Evolutionary conservation across 2,329 filamentous ascomycete genomes (phyloP).

Genomic region (Pezicula radicicola): DNA sequence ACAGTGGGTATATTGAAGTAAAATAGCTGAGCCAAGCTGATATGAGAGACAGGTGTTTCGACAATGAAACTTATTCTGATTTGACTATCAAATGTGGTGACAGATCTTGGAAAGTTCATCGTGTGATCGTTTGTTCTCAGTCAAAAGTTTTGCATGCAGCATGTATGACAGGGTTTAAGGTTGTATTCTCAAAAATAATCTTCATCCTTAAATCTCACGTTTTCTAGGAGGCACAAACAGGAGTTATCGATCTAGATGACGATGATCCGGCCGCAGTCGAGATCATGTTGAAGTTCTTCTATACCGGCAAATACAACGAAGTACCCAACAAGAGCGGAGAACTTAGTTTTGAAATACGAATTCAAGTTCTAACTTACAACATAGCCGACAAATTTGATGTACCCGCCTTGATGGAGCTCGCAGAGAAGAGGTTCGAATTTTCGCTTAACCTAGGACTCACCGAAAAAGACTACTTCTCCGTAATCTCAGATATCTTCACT

Average conservation of each 20-base stretch:
- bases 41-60: constrained; percentile 11
- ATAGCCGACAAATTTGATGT: constrained; percentile 14
- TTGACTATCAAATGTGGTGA: constrained; percentile 10
- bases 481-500: constrained; percentile 10
- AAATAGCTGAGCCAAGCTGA: too few species aligned
- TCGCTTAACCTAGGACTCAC: constrained; percentile 2
- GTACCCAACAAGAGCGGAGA: constrained; percentile 5
- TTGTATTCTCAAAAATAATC: constrained; percentile 5
- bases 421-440: constrained; percentile 8
- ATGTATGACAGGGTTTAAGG: constrained; percentile 10
- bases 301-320: constrained; percentile 10
- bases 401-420: constrained; percentile 10
- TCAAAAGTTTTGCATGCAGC: constrained; percentile 6
- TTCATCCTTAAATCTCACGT: constrained; percentile 5
- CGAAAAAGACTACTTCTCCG: constrained; percentile 9
- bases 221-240: constrained; percentile 9
- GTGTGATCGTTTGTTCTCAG: constrained; percentile 9
- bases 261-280: constrained; percentile 12
- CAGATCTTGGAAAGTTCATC: constrained; percentile 15
- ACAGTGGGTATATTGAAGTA: too few species aligned
- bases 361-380: constrained; percentile 8
- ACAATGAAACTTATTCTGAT: constrained; percentile 11
- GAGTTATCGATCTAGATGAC: constrained; percentile 10
- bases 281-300: constrained; percentile 13
- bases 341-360: constrained; percentile 1